Conservation (phyloP, 164 flowering plant species). For the Vitis labrusca region DNA sequence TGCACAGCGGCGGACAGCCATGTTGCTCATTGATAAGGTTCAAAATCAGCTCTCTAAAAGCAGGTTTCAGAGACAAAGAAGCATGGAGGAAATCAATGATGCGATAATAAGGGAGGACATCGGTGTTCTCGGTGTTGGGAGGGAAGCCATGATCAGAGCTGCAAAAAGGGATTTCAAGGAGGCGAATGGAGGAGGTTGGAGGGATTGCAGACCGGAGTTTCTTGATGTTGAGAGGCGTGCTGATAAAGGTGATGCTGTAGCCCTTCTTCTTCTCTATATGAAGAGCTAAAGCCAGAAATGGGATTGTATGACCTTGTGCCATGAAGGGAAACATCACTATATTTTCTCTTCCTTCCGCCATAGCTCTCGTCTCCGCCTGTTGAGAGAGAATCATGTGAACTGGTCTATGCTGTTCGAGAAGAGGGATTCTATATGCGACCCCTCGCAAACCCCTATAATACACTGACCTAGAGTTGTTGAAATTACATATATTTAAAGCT, state of each 20-base stretch:
- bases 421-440: neutral
- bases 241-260: conserved; percentile 33
- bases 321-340: conserved; percentile 44
- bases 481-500: too few relatives aligned
- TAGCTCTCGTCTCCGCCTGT: neutral
- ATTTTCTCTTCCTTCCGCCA: conserved; percentile 11
- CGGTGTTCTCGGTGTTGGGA: conserved; percentile 46
- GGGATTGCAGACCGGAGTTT: conserved; percentile 38
- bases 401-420: neutral
- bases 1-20: conserved; percentile 20
- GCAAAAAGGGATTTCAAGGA: conserved; percentile 42
- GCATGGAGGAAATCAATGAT: conserved; percentile 30
- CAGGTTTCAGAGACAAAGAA: conserved; percentile 26
- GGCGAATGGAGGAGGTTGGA: conserved; percentile 34
- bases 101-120: conserved; percentile 33
- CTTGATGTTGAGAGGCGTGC: conserved; percentile 46
- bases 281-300: conserved; percentile 46
- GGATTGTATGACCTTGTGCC: conserved; percentile 48
- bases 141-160: conserved; percentile 57
- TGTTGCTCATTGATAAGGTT: conserved; percentile 1
- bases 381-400: too few relatives aligned
- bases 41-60: conserved; percentile 25
- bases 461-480: too few relatives aligned
- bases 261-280: conserved; percentile 21
- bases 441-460: too few relatives aligned